phyloP scores from a whole-genome alignment of 192 early-diverging fungal genomes.

The Entomortierella lignicola region DNA sequence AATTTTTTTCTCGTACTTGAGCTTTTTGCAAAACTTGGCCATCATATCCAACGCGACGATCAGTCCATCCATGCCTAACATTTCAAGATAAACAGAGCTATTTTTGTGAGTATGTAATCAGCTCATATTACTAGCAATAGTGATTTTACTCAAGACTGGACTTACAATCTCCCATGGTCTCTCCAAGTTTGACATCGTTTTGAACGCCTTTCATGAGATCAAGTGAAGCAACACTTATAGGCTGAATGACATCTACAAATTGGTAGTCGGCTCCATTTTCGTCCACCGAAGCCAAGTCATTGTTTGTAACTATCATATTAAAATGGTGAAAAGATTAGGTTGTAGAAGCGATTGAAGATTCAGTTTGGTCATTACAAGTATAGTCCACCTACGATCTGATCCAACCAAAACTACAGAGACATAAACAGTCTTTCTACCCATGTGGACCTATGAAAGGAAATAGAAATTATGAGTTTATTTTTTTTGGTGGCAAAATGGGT shows the following conservation, averaged over 20 bases:
- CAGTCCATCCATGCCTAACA: slow-evolving; percentile 72
- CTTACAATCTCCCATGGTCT: slow-evolving; percentile 67
- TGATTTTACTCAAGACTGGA: neutral
- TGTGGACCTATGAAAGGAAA: slow-evolving; percentile 61
- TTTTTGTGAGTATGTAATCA: neutral
- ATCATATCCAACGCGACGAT: slow-evolving; percentile 70
- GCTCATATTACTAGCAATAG: neutral
- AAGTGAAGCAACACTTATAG: slow-evolving; percentile 54
- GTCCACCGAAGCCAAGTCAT: slow-evolving; percentile 58
- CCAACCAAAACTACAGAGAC: slow-evolving; percentile 69
- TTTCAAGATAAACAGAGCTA: neutral
- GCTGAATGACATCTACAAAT: slow-evolving; percentile 36
- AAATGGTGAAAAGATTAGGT: too few species aligned
- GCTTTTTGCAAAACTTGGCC: slow-evolving; percentile 60
- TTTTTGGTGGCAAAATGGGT: slow-evolving; percentile 33
- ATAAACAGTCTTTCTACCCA: slow-evolving; percentile 73
- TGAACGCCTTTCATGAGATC: slow-evolving; percentile 63
- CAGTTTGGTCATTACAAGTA: too few species aligned
- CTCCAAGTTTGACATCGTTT: slow-evolving; percentile 48
- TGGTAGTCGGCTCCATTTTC: slow-evolving; percentile 45
- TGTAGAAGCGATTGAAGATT: neutral
- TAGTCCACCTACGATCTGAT: slow-evolving; percentile 59
- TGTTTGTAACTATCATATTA: slow-evolving; percentile 67
- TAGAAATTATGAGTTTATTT: neutral
- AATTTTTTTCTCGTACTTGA: slow-evolving; percentile 77